Evolutionary conservation across 257 asterid species (phyloP), one percentile per base, ranked within the genome.

Genomic region (Jacaranda mimosifolia): DNA sequence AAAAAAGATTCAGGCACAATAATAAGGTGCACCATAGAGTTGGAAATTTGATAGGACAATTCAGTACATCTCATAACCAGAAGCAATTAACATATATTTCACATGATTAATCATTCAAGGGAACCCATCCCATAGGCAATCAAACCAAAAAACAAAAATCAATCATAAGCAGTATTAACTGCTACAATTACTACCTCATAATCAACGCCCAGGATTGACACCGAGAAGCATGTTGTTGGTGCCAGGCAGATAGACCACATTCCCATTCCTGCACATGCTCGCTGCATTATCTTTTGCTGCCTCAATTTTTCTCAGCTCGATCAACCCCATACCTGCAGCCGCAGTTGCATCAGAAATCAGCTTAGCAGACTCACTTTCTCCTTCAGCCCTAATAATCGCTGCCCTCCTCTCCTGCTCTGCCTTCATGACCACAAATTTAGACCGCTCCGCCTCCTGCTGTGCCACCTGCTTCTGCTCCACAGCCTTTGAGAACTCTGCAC

Each of bases 401-500:
- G 94, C 94, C 82, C 94, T 86, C 74, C 92, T 83, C 83, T 91
- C 94, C 74, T 91, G 97, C 76, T 95, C 99, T 0, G 97, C 93
- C 85, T 93, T 96, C 77, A 85, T 87, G 18, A 96, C 99, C 52
- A 96, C 96, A 42, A 96, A 96, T 70, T 91, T 96, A 9, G 98
- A 93, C 68, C 99, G 59, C 91, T 96, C 98, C 0, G 99, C 99
- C 87, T 93, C 99, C 85, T 96, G 99, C 83, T 96, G 98, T 9
- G 98, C 99, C 64, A 91, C 99, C 86, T 96, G 99, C 86, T 96
- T 96, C 93, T 96, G 98, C 86, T 96, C 99, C 77, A 93, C 98
- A 3, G 98, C 98, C 79, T 77, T 93, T 0, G 98, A 93, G 83
- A 96, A 93, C 77, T 96, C 98, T 1, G 92, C 88, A 39, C 99